Base-by-base conservation (phyloP, 305 asterid species). In the Fraxinus dipetala region DNA sequence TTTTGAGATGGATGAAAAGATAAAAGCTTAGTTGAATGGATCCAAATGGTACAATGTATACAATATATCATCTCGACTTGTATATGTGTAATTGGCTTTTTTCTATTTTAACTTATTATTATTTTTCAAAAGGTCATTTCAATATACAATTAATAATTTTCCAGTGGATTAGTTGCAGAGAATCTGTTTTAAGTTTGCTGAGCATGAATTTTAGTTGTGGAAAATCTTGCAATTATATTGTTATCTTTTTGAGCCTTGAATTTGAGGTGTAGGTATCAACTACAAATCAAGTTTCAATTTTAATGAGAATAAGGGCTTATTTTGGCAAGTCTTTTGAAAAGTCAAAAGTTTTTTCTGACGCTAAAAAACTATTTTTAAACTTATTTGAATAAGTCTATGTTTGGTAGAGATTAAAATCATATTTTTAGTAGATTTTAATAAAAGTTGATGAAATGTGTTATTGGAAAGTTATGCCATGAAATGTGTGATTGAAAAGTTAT, bases 141-240 rank as follows among this genome's bases (percentile, higher is more conserved):
- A 67, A 16, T 67, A 26, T 59, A 20, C 13, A 61, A 61, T 54
- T 61, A 61, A 61, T 28, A 61, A 61, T 24, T 61, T 61, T 61
- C 9, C 75, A 69, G 75, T 69, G 75, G 75, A 69, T 69, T 69
- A 69, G 75, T 69, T 69, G 75, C 20, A 13, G 40, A 67, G 38
- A 6, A 67, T 67, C 38, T 67, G 5, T 65, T 61, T 24, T 36
- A 20, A 24, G 28, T 65, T 22, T 26, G 32, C 73, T 26, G 11
- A 65, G n/a, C 11, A 11, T 67, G 34, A 67, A 24, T 28, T 28
- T 69, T 13, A 30, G 75, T 11, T 69, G 75, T 28, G 22, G 72
- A 63, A 63, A 63, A 63, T 10, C 72, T 30, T 69, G 38, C 40
- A 30, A 69, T 34, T 69, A 11, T 69, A 11, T 10, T 61, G 30